These are phyloP conservation scores for Solanum habrochaites DNA, from an alignment of 257 asterid genomes.

Conservation along the genomic window DNA sequence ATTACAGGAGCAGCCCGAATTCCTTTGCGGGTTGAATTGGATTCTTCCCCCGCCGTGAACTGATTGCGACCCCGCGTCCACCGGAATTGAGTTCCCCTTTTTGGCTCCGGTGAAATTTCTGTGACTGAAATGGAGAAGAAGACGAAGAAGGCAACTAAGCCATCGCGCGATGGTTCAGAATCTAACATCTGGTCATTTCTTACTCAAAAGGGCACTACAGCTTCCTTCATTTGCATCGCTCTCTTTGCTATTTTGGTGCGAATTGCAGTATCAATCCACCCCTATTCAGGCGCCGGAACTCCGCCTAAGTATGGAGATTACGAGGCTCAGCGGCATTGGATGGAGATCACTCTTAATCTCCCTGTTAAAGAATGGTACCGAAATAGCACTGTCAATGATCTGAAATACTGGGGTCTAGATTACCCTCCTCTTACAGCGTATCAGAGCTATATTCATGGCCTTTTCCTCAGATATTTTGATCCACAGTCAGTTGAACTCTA, in stretches of 20 bases:
- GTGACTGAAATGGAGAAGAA: constrained; percentile 18
- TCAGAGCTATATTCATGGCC: constrained; percentile 79
- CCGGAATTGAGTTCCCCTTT: background rate
- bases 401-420: constrained; percentile 88
- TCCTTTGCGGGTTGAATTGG: background rate
- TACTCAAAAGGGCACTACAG: constrained; percentile 17
- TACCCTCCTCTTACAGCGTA: constrained; percentile 93
- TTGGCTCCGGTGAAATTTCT: background rate
- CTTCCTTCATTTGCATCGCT: constrained; percentile 53
- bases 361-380: constrained; percentile 80
- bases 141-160: constrained; percentile 8
- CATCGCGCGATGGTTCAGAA: constrained; percentile 3
- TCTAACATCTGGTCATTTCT: constrained; percentile 36
- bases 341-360: constrained; percentile 82
- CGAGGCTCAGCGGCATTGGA: constrained; percentile 99
- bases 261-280: constrained; percentile 62
- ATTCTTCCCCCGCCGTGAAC: background rate
- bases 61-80: background rate
- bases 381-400: constrained; percentile 63
- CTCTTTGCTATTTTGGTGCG: constrained; percentile 78
- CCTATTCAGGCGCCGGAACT: constrained; percentile 79
- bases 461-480: constrained; percentile 46
- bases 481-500: constrained; percentile 57
- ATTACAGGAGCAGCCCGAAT: background rate
- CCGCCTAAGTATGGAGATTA: constrained; percentile 89